Base-by-base conservation (phyloP, 495 filamentous ascomycete genomes). In the Letharia lupina region DNA sequence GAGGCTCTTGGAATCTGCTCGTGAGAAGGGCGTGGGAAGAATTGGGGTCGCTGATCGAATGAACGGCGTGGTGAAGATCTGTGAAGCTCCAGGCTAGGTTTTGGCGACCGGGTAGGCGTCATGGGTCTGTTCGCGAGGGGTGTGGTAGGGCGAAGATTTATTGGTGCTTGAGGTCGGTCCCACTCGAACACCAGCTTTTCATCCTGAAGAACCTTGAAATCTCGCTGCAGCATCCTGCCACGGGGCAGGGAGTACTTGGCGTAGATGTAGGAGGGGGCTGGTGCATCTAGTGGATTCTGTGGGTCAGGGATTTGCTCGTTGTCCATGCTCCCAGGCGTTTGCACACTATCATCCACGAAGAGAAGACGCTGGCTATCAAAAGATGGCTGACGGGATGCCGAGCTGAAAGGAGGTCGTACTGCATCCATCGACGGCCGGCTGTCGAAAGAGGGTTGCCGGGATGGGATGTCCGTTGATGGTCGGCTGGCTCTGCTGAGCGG, bases 211-310 rank as follows among this genome's bases (percentile, higher is more conserved):
- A 87, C 78, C 39, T 84, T 75, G 1, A 90, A 91, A 63, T 89
- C 82, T 54, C 88, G 82, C 42, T 93, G 85, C 44, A 95, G 71
- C 48, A 81, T 79, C 65, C 91, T 88, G 8, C 93, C 93, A 39
- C 94, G 86, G 1, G 91, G 93, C 44, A 97, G 79, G 0, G 85
- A 78, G 72, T 89, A 96, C 67, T 88, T 93, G 31, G 91, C 86
- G 71, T 96, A 93, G 33, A 86, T 87, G 73, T 96, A 93, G 0
- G 91, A 89, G 13, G 89, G 83, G 11, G 87, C 84, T 3, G 84
- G 79, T 5, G 75, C 77, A 13, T 75, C 77, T 12, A 73, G 78
- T 63, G 70, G 44, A 15, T 69, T 67, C 56, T 68, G 67, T 37
- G 72, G 70, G 20, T 87, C 84, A 0, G 77, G 73, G 65, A 82